Evolutionary conservation across 2,329 filamentous ascomycete genomes (phyloP).

Genomic region (Basipetospora chlamydospora): DNA sequence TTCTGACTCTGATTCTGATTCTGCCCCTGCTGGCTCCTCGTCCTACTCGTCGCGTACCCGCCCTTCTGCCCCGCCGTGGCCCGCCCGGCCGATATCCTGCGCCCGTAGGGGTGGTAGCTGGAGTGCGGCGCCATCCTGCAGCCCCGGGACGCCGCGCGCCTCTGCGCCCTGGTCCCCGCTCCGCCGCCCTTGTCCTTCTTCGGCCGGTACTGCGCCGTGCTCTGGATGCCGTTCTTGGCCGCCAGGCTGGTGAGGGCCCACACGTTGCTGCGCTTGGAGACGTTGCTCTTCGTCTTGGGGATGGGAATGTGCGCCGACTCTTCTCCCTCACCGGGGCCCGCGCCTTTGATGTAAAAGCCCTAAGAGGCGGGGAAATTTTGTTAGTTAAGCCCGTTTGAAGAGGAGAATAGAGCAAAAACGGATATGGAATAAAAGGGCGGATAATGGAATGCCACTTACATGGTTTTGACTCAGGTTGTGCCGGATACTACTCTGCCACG

Average conservation of each 20-base stretch:
- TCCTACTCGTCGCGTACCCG: constrained; percentile 1
- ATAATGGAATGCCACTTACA: constrained; percentile 33
- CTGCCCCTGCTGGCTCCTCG: neutral
- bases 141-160: neutral
- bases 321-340: neutral
- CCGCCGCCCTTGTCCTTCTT: constrained; percentile 28
- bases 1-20: too few relatives aligned
- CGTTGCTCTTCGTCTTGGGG: too few relatives aligned
- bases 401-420: neutral
- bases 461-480: constrained; percentile 95
- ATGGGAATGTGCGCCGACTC: too few relatives aligned
- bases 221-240: constrained; percentile 57
- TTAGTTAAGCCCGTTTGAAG: too few relatives aligned
- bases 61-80: neutral
- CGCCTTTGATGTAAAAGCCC: neutral
- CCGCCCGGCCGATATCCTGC: neutral
- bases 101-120: neutral
- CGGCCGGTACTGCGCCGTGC: constrained; percentile 62
- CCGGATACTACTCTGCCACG: constrained; percentile 92
- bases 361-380: too few relatives aligned
- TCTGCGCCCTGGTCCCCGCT: constrained; percentile 8
- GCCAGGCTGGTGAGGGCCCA: constrained; percentile 68
- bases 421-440: neutral
- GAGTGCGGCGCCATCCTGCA: neutral
- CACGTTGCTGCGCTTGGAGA: constrained; percentile 47